Evolutionary conservation across 192 early-diverging fungal genomes (phyloP), one percentile per base, ranked within the genome.

Genomic region (Backusella sp.): DNA sequence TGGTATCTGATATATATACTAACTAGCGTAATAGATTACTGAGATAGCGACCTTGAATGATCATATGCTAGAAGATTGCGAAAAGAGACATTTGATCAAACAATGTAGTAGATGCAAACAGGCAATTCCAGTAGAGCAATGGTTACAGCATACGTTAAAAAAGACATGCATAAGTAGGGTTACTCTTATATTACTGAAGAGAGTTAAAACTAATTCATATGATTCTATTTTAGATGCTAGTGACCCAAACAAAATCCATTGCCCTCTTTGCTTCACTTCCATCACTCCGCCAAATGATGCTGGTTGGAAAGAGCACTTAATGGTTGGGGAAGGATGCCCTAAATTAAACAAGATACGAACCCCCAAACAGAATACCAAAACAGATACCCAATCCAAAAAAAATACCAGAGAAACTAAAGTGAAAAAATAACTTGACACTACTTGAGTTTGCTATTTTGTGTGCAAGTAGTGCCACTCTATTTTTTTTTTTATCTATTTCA

Each of bases 21-120:
- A 41, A 66, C 2, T 67, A 49, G 4, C 75, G n/a, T 37, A 37
- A 23, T 85, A 92, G 92, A 89, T 94, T 65, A 84, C 91, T 6
- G 93, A 94, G 70, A 88, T 94, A 12, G 87, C 91, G 1, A 87
- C 87, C 2, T 75, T 94, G 34, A 83, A 86, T 15, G 81, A 84
- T 1, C 92, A 94, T 74, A 88, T 92, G 81, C 59, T 91, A 11
- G 78, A 75, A 0, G 93, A 92, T 65, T 94, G 93, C 75, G 86
- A 91, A 32, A 85, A 83, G 35, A 71, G 73, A 3, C 83, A 87
- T 36, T 84, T 90, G 56, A 83, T 90, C 4, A 87, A 89, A 68
- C 78, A 87, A 72, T 93, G 92, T 76, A 83, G 88, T 7, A 83
- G 80, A 35, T 80, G 79, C 26, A 76, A 67, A 26, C 74, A 76